These are phyloP conservation scores for Pythium rishiriense DNA, from an alignment of 352 stramenopile genomes.

Conservation along the genomic window DNA sequence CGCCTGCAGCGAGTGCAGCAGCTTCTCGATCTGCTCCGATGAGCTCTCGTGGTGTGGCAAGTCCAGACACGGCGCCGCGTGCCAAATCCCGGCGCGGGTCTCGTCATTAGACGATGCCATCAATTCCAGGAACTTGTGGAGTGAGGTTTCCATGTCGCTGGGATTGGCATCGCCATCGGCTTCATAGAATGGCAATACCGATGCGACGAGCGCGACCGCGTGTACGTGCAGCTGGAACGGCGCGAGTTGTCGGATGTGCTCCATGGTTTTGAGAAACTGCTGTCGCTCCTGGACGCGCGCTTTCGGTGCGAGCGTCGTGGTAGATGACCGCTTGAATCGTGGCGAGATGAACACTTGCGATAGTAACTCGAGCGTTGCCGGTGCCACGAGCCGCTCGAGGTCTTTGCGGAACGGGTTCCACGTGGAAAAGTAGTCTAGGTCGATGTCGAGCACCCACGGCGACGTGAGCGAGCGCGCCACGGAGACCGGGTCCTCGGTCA, in stretches of 20 bases:
- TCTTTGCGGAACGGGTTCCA: slow-evolving; percentile 83
- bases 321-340: slow-evolving; percentile 37
- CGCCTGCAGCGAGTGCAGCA: neutral
- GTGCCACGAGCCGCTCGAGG: slow-evolving; percentile 32
- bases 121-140: slow-evolving; percentile 2
- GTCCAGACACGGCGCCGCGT: slow-evolving; percentile 57
- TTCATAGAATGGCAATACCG: slow-evolving; percentile 36
- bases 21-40: slow-evolving; percentile 42
- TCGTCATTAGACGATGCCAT: slow-evolving; percentile 20
- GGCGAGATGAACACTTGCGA: slow-evolving; percentile 41
- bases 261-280: slow-evolving; percentile 40
- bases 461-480: neutral
- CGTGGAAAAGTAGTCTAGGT: slow-evolving; percentile 91
- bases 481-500: slow-evolving; percentile 12
- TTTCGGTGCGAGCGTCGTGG: slow-evolving; percentile 25
- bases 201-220: slow-evolving; percentile 5
- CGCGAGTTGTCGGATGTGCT: slow-evolving; percentile 30
- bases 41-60: slow-evolving; percentile 68
- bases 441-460: slow-evolving; percentile 77
- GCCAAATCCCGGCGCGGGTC: slow-evolving; percentile 40
- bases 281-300: slow-evolving; percentile 31
- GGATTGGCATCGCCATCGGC: slow-evolving; percentile 14
- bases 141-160: neutral
- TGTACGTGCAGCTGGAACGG: slow-evolving; percentile 1
- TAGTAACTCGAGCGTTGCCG: slow-evolving; percentile 23